These are phyloP conservation scores for Penicillium bovifimosum DNA, from an alignment of 495 filamentous ascomycete species.

Conservation along the genomic window DNA sequence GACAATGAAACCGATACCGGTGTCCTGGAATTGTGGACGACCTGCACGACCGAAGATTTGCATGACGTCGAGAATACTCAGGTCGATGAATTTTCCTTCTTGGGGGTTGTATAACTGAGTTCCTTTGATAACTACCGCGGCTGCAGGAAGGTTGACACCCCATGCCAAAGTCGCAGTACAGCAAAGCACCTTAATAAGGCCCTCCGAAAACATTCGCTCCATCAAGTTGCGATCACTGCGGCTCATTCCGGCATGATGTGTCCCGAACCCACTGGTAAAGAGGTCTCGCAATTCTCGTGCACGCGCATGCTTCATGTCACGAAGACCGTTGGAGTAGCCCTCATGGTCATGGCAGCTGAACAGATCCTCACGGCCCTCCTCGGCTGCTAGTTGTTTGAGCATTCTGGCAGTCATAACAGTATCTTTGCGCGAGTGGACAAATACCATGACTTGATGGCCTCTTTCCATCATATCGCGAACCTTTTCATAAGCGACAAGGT, in stretches of 20 bases:
- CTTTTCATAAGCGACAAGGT: conserved; percentile 82
- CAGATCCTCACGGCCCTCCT: conserved; percentile 68
- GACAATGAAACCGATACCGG: conserved; percentile 93
- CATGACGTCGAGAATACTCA: conserved; percentile 94
- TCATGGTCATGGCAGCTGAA: conserved; percentile 66
- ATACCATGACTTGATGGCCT: conserved; percentile 97
- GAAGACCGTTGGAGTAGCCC: conserved; percentile 64
- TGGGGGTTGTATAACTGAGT: conserved; percentile 94
- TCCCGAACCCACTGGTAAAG: conserved; percentile 82
- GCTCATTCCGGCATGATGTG: conserved; percentile 94
- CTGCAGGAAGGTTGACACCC: conserved; percentile 94
- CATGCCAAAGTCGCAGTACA: conserved; percentile 96
- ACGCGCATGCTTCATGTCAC: conserved; percentile 76
- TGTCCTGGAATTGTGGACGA: conserved; percentile 93
- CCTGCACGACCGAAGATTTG: conserved; percentile 99
- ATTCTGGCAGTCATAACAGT: conserved; percentile 82
- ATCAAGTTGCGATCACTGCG: conserved; percentile 89
- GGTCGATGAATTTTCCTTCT: conserved; percentile 92
- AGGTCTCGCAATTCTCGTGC: conserved; percentile 83
- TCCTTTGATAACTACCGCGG: conserved; percentile 91
- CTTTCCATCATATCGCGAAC: conserved; percentile 84
- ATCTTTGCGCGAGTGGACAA: conserved; percentile 95
- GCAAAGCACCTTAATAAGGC: conserved; percentile 89
- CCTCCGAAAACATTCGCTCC: conserved; percentile 83
- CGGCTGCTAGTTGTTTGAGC: conserved; percentile 78